Percentiles rank a stretch among this genome's conserved stretches.
Conservation (phyloP, 345 rosid species). For the Heritiera fomes region DNA sequence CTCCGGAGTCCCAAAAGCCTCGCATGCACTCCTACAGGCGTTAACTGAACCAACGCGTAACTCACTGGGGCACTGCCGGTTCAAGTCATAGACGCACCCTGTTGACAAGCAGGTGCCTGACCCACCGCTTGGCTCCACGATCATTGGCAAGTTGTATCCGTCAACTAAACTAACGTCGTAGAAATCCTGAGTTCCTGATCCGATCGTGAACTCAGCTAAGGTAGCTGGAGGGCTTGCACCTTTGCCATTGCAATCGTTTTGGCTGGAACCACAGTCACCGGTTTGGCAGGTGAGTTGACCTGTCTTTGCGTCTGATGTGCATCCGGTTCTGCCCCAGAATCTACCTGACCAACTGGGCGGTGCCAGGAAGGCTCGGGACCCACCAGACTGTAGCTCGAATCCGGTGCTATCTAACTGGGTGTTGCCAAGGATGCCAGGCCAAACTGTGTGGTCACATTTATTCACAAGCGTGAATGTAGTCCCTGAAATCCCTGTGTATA, state of each 20-base stretch:
- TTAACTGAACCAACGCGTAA: constrained; percentile 45
- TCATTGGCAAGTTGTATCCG: constrained; percentile 64
- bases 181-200: constrained; percentile 62
- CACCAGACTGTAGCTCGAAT: constrained; percentile 48
- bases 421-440: constrained; percentile 77
- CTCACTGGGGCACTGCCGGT: constrained; percentile 57
- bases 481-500: constrained; percentile 41
- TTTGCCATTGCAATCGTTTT: constrained; percentile 58
- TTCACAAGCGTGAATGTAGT: constrained; percentile 57
- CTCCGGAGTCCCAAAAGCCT: constrained; percentile 58
- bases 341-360: constrained; percentile 73
- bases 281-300: constrained; percentile 55
- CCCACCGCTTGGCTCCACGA: constrained; percentile 55
- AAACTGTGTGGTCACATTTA: constrained; percentile 57
- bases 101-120: constrained; percentile 55
- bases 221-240: constrained; percentile 67
- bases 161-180: constrained; percentile 73
- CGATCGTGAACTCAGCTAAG: constrained; percentile 65
- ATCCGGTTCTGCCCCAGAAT: constrained; percentile 68
- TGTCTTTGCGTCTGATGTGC: constrained; percentile 42
- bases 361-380: constrained; percentile 45
- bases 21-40: constrained; percentile 76
- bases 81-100: constrained; percentile 65
- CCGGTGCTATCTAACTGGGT: constrained; percentile 47
- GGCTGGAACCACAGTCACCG: constrained; percentile 73